Conservation (phyloP, 2,329 filamentous ascomycete genomes). For the Stagonosporopsis tanaceti region DNA sequence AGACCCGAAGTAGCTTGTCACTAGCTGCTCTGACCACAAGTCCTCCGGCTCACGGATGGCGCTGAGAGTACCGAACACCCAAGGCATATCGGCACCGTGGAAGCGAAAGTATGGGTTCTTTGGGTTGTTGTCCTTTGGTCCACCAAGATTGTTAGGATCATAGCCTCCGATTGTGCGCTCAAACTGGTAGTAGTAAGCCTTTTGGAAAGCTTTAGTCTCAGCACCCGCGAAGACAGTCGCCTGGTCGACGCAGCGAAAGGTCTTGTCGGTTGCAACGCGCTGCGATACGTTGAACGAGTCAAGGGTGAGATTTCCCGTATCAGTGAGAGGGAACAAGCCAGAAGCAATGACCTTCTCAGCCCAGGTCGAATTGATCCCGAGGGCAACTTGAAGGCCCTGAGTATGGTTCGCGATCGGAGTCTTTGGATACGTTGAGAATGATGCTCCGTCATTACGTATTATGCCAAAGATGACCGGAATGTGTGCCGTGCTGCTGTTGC, state of each 20-base stretch:
- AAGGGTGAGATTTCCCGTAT: slow-evolving; percentile 60
- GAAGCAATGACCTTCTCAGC: slow-evolving; percentile 46
- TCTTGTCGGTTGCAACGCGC: slow-evolving; percentile 65
- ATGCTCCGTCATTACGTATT: slow-evolving; percentile 63
- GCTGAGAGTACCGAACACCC: slow-evolving; percentile 62
- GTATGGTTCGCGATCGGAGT: slow-evolving; percentile 53
- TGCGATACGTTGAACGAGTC: slow-evolving; percentile 65
- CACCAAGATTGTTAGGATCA: slow-evolving; percentile 62
- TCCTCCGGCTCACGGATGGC: slow-evolving; percentile 61
- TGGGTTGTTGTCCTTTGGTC: slow-evolving; percentile 59
- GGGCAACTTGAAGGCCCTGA: slow-evolving; percentile 55
- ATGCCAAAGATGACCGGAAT: slow-evolving; percentile 66
- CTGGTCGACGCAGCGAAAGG: slow-evolving; percentile 68
- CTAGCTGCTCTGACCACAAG: slow-evolving; percentile 56
- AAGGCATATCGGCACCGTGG: slow-evolving; percentile 63
- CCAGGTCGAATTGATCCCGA: slow-evolving; percentile 56
- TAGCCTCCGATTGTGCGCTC: slow-evolving; percentile 63
- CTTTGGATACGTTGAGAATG: slow-evolving; percentile 60
- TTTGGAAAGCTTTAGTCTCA: slow-evolving; percentile 55
- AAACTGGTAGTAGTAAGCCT: slow-evolving; percentile 68
- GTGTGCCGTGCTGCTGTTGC: slow-evolving; percentile 56
- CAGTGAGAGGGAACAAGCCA: slow-evolving; percentile 60
- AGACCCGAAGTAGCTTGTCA: slow-evolving; percentile 58
- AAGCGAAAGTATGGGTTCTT: slow-evolving; percentile 63
- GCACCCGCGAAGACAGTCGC: slow-evolving; percentile 64